These are phyloP conservation scores for Cryphonectria nitschkei DNA, from an alignment of 2,329 filamentous ascomycete genomes.

Conservation along the genomic window DNA sequence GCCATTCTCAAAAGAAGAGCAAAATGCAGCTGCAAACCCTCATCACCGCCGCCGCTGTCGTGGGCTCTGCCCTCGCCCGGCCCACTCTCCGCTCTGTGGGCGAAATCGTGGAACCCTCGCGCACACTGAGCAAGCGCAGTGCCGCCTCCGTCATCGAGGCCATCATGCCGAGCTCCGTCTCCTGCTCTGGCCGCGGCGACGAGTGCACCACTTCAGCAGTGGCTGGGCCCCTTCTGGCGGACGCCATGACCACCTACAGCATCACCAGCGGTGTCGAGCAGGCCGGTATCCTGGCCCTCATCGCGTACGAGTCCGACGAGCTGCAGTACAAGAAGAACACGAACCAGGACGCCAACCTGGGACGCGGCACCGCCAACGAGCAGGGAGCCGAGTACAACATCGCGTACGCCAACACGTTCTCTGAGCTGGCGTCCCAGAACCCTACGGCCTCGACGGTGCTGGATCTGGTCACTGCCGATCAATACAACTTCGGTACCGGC, in stretches of 20 bases:
- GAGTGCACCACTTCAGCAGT: slow-evolving; percentile 70
- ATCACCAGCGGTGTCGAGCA: slow-evolving; percentile 61
- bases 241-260: slow-evolving; percentile 60
- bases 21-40: slow-evolving; percentile 38
- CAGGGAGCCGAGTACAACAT: slow-evolving; percentile 47
- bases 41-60: slow-evolving; percentile 35
- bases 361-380: slow-evolving; percentile 61
- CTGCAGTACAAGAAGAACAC: slow-evolving; percentile 75
- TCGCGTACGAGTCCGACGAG: slow-evolving; percentile 70
- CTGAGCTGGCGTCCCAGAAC: slow-evolving; percentile 39
- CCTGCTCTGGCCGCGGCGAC: slow-evolving; percentile 53
- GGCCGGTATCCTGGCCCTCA: slow-evolving; percentile 71
- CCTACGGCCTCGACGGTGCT: slow-evolving; percentile 45
- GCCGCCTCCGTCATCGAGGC: slow-evolving; percentile 46
- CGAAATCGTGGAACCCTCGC: slow-evolving; percentile 10
- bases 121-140: slow-evolving; percentile 32
- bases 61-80: slow-evolving; percentile 34
- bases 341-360: slow-evolving; percentile 48
- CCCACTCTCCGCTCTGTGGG: slow-evolving; percentile 26
- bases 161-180: slow-evolving; percentile 61
- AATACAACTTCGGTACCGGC: slow-evolving; percentile 58
- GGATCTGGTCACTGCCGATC: slow-evolving; percentile 49
- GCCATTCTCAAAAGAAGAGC: slow-evolving; percentile 4
- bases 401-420: slow-evolving; percentile 50
- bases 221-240: slow-evolving; percentile 60